Base-by-base conservation (phyloP, 2,329 filamentous ascomycete species). In the Macrophomina phaseolina region DNA sequence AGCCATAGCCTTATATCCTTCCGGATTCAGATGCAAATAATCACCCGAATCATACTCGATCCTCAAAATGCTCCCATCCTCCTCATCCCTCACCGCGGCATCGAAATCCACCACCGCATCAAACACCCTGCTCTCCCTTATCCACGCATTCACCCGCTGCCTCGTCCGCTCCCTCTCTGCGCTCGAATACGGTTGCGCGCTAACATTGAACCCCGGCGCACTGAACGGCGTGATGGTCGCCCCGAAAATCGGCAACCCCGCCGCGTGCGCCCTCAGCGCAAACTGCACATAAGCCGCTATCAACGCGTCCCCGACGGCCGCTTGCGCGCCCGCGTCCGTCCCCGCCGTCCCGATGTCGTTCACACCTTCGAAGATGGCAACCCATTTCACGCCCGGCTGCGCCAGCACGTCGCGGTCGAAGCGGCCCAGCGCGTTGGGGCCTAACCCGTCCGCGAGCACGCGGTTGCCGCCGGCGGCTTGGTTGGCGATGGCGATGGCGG, bases 401-500 rank as follows among this genome's bases (percentile, higher is more conserved):
- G 84, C 75, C 1, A 91, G 80, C 1, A 89, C 84, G 72, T 91
- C 89, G n/a, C 89, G 83, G 72, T 89, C 84, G 68, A 90, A 83
- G 4, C 89, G 85, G 48, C 82, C 80, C 38, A 90, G 77, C 0
- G 86, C 83, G 45, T 85, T 87, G 2, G 89, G 89, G 0, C 89
- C 89, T 0, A 90, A 80, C 0, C 89, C 86, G 62, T 89, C 87
- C 9, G 79, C 77, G 3, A 66, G 82, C 2, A 91, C 82, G 0
- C 87, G 80, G 75, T 91, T 91, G n/a, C 89, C 89, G 52, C 89
- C 89, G 0, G 89, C 89, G 1, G 88, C 89, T 76, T 90, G 86
- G 78, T 91, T 91, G 69, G 84, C 80, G 12, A 91, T 77, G 12
- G 83, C 83, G 61, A 91, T 82, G 68, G 84, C 77, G 28, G 77